Base-by-base conservation (phyloP, 2,329 filamentous ascomycete species). In the Epichloe typhina region DNA sequence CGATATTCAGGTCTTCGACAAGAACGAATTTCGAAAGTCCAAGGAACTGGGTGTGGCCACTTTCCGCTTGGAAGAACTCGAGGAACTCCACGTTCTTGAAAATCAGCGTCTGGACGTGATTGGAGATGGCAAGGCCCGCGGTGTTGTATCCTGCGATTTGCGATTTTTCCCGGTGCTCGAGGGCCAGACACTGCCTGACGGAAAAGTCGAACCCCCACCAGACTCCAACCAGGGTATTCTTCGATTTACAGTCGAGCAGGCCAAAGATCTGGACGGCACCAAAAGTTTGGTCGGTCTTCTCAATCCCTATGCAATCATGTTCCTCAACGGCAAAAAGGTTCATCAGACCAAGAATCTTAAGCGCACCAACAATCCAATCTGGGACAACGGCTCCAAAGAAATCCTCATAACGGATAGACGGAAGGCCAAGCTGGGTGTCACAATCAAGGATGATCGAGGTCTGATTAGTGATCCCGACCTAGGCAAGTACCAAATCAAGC, bases 291-390 rank as follows among this genome's bases (percentile, higher is more conserved):
- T 97, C 53, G 93, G 93, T 33, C 77, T 84, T 55, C 82, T 98
- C 45, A 97, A 89, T 67, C 93, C 93, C 2, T 98, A 97, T 58
- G 90, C 88, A 9, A 76, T 83, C 35, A 76, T 98, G 47, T 76
- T 96, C 43, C 79, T 98, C 58, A 98, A 98, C 61, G 86, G 88
- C 55, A 95, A 93, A 68, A 85, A 94, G 64, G 78, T 97, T 4
- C 89, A 95, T 60, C 77, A 82, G 51, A 95, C 90, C 49, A 88
- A 89, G 69, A 94, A 90, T 67, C 77, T 96, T 60, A 98, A 97
- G 77, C 84, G 91, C 54, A 97, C 89, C 53, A 98, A 98, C 70
- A 93, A 95, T 60, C 93, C 93, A 7, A 90, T 98, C 60, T 98
- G 90, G 84, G 84, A 91, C 50, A 85, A 97, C 63, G 87, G 87